A percentile compares a stretch with the other conserved stretches of the same genome.
Conservation (phyloP, 2,329 filamentous ascomycete species). For the Trichoderma atroviride region DNA sequence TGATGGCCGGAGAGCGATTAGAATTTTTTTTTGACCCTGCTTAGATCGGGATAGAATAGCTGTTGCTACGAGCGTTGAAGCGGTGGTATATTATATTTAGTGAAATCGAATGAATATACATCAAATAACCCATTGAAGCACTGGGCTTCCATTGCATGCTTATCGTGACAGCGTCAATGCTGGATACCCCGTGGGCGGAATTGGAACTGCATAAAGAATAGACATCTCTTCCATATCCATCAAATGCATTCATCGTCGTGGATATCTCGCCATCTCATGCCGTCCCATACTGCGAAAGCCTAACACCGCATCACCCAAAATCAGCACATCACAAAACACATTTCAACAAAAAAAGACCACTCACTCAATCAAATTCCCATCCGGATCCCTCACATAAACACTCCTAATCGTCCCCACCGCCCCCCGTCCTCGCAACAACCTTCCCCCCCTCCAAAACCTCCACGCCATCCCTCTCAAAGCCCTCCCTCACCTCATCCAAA, state of each 20-base stretch:
- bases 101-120: not conserved
- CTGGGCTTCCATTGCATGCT: not conserved
- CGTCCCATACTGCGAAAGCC: slow-evolving; percentile 17
- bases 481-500: slow-evolving; percentile 49
- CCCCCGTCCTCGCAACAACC: slow-evolving; percentile 57
- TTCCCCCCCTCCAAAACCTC: slow-evolving; percentile 53
- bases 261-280: not conserved
- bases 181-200: not conserved
- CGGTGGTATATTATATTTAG: not conserved
- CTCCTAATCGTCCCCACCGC: slow-evolving; percentile 58
- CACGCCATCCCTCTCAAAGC: slow-evolving; percentile 48
- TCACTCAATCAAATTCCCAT: slow-evolving; percentile 65
- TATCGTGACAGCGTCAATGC: too few relatives aligned
- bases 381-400: slow-evolving; percentile 63
- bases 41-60: not conserved
- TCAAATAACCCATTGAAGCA: not conserved
- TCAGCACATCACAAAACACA: not conserved
- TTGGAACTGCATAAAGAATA: not conserved
- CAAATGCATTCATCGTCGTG: not conserved
- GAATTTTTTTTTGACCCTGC: not conserved
- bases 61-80: not conserved
- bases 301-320: not conserved
- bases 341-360: slow-evolving; percentile 30
- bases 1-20: slow-evolving; percentile 3
- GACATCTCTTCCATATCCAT: not conserved